Conservation (phyloP, 306 rosid genomes). For the Cicer cuneatum region DNA sequence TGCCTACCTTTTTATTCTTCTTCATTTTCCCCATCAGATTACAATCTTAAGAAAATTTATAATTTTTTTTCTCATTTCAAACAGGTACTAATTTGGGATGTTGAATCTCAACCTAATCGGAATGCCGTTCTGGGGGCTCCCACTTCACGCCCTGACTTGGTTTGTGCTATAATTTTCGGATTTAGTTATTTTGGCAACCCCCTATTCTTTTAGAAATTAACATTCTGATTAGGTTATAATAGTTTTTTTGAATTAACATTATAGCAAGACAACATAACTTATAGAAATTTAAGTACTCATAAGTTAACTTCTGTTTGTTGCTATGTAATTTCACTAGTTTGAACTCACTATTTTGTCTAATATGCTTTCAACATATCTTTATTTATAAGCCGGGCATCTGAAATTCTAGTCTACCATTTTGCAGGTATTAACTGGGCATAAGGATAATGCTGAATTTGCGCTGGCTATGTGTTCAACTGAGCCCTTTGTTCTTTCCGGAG, state of each 20-base stretch:
- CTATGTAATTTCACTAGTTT: constrained; percentile 11
- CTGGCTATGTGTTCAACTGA: constrained; percentile 96
- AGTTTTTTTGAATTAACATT: not conserved
- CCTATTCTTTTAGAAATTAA: not conserved
- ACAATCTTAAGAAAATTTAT: not conserved
- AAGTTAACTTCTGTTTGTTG: constrained; percentile 31
- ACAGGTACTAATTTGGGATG: constrained; percentile 94
- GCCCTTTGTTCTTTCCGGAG: constrained; percentile 97
- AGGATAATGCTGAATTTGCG: constrained; percentile 96
- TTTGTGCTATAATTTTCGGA: constrained; percentile 38
- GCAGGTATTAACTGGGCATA: constrained; percentile 95
- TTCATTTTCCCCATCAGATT: constrained; percentile 19
- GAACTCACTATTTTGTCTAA: constrained; percentile 14
- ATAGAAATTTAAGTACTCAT: not conserved
- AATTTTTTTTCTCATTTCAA: not conserved
- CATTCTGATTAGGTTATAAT: not conserved
- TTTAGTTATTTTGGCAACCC: not conserved
- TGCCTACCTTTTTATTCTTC: not conserved
- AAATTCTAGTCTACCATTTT: constrained; percentile 37
- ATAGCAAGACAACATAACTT: not conserved
- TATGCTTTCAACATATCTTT: constrained; percentile 1
- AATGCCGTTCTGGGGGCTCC: constrained; percentile 82
- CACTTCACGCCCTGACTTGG: constrained; percentile 92
- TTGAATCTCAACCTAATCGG: constrained; percentile 89
- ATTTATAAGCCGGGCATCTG: constrained; percentile 10